Conservation (phyloP, 805 yeast genomes). For the Metschnikowia amazonensis region DNA sequence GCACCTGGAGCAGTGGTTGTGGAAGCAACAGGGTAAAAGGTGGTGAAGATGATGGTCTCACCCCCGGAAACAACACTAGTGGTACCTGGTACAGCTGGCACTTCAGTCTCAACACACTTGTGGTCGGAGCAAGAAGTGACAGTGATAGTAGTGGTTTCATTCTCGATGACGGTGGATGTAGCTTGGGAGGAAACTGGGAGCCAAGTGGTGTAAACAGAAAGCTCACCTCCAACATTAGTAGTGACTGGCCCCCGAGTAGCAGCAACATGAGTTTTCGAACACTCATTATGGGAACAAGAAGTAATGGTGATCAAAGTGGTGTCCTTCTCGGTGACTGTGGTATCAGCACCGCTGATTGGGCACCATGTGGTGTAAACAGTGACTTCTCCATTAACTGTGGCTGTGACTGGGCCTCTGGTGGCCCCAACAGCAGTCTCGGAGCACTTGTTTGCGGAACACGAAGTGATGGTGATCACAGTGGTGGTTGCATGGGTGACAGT, state of each 20-base stretch:
- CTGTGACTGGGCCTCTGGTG: constrained; percentile 33
- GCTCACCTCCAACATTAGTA: too few species aligned
- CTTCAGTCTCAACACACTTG: constrained; percentile 15
- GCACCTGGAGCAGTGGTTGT: constrained; percentile 6
- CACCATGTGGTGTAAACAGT: constrained; percentile 34
- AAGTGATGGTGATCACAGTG: constrained; percentile 25
- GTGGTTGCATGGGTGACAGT: constrained; percentile 16
- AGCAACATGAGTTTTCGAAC: too few species aligned
- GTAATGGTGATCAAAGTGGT: too few species aligned
- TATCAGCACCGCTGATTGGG: constrained; percentile 25
- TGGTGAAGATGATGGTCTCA: constrained; percentile 24
- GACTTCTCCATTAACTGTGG: constrained; percentile 17
- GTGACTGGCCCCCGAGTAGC: too few species aligned
- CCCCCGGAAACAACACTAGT: constrained; percentile 13
- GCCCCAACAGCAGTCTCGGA: constrained; percentile 20
- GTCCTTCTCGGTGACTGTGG: constrained; percentile 10
- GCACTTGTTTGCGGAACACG: constrained; percentile 36
- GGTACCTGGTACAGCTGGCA: constrained; percentile 18
- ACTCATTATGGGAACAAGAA: too few species aligned
- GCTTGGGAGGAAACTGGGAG: too few species aligned
- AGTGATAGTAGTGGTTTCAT: constrained; percentile 7
- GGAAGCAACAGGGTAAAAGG: constrained; percentile 18
- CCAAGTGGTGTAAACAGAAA: too few species aligned
- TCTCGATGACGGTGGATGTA: constrained; percentile 12
- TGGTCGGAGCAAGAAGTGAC: constrained; percentile 11